phyloP scores from a whole-genome alignment of 352 stramenopile genomes.

The Phytopythium vexans region DNA sequence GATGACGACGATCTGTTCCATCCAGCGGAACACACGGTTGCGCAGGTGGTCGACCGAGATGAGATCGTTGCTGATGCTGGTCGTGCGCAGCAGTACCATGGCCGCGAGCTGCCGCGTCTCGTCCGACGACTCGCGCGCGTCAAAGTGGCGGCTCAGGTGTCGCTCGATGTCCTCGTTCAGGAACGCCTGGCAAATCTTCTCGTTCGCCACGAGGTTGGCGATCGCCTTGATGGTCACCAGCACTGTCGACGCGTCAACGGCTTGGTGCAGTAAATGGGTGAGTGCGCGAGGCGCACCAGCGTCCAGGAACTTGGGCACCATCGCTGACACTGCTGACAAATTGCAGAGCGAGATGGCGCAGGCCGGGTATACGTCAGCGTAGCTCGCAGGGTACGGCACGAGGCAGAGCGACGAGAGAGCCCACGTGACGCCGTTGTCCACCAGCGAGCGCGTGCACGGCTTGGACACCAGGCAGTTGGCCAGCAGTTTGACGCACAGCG shows the following conservation, averaged over 20 bases:
- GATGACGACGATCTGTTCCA: slow-evolving; percentile 81
- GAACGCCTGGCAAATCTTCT: slow-evolving; percentile 72
- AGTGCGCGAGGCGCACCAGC: slow-evolving; percentile 60
- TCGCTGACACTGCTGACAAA: slow-evolving; percentile 49
- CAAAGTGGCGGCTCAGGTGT: slow-evolving; percentile 57
- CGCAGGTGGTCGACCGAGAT: slow-evolving; percentile 64
- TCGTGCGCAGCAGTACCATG: slow-evolving; percentile 69
- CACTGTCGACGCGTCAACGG: slow-evolving; percentile 31
- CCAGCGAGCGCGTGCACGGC: slow-evolving; percentile 54
- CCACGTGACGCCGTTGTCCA: slow-evolving; percentile 79
- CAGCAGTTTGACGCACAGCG: slow-evolving; percentile 67
- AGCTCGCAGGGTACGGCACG: slow-evolving; percentile 51
- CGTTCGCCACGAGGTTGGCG: slow-evolving; percentile 70
- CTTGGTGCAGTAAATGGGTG: slow-evolving; percentile 52
- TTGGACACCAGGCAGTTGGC: slow-evolving; percentile 75
- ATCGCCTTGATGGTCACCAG: slow-evolving; percentile 70
- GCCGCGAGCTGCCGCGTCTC: slow-evolving; percentile 63
- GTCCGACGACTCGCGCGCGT: slow-evolving; percentile 32
- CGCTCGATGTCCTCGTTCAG: slow-evolving; percentile 69
- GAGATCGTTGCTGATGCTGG: slow-evolving; percentile 66
- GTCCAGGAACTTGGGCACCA: slow-evolving; percentile 67
- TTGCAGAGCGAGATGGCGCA: slow-evolving; percentile 80
- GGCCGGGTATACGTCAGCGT: slow-evolving; percentile 18
- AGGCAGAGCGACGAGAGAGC: slow-evolving; percentile 62
- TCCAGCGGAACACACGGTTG: slow-evolving; percentile 64